Evolutionary conservation across 768 basidiomycete genomes (phyloP), one percentile per base, ranked within the genome.

Genomic region (Floccularia luteovirens): DNA sequence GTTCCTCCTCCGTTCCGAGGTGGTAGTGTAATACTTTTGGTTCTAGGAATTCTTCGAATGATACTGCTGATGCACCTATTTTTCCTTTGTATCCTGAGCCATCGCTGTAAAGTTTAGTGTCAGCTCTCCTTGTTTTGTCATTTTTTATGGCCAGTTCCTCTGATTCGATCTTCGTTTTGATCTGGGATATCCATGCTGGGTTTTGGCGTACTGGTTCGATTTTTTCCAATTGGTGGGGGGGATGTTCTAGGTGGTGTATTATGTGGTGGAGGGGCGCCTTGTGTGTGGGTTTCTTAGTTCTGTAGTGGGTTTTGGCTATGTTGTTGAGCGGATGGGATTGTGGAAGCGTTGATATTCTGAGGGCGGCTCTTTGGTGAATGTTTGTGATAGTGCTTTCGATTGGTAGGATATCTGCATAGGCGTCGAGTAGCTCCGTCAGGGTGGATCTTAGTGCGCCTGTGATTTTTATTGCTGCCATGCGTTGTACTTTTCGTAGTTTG

Each of bases 61-160:
- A 28, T 5, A 51, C 42, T 22, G 48, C 51, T 34, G 52, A 49
- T 30, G 53, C 60, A 11, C 59, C 57, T 3, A 53, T 46, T 7
- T 31, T 23, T 3, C 48, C 45, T 14, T 52, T 25, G 1, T 42
- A 30, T 3, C 48, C 48, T n/a, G 48, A 59, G 12, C 57, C 49
- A 36, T 56, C 48, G 20, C 41, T 43, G 42, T 45, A 53, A 2
- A 55, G 31, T 12, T 38, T 44, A 16, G 49, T 39, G 5, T 32
- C 27, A 19, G 34, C 37, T 3, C 5, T 40, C 14, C 47, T 36
- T 3, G 11, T 17, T 14, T 16, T 36, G n/a, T 49, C 42, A 0
- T 45, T 23, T 7, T n/a, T n/a, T n/a, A n/a, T n/a, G n/a, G n/a
- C n/a, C n/a, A n/a, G n/a, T n/a, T n/a, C n/a, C n/a, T n/a, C n/a